Evolutionary conservation across 2,329 filamentous ascomycete genomes (phyloP), one percentile per base, ranked within the genome.

Genomic region (Beauveria caledonica): DNA sequence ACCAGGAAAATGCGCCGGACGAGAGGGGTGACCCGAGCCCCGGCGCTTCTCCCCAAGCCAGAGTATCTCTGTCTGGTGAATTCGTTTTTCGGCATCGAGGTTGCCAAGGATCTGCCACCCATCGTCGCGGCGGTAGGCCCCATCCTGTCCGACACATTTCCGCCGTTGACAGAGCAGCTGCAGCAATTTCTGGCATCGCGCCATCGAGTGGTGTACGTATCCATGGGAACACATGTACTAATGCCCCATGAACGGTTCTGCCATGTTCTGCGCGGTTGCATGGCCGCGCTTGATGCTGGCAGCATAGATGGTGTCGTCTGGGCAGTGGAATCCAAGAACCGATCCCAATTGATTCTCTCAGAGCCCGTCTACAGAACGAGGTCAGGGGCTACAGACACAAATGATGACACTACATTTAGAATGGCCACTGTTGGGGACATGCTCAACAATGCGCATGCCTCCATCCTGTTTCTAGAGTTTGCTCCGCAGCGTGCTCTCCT

Each of bases 51-150:
- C 0, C 60, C 64, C 6, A 74, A 74, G 48, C 73, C 73, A 2
- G 66, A 73, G 48, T 69, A 74, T 45, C 68, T 76, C 4, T 57
- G 71, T 0, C 65, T 75, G 6, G 68, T 75, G 9, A 75, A 76
- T 53, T 73, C 71, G 0, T 64, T 76, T 29, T 54, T 54, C 17
- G 51, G 51, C 9, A 6, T 54, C 5, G 73, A 76, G 51, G 66
- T 68, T 2, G 68, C 73, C 0, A 69, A 69, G 23, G 73, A 75
- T 60, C 59, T 75, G 11, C 73, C 74, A 5, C 73, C 73, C 2
- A 64, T 69, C 2, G 64, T 69, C 21, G 65, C 67, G 9, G 59
- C 69, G 4, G 65, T 76, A 2, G 74, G 73, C 1, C 73, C 73
- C 5, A 64, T 74, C 5, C 64, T 75, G 11, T 55, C 64, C 1